Conservation (phyloP, 1,139 yeast species). For the Tardiomyces digboiensis region DNA sequence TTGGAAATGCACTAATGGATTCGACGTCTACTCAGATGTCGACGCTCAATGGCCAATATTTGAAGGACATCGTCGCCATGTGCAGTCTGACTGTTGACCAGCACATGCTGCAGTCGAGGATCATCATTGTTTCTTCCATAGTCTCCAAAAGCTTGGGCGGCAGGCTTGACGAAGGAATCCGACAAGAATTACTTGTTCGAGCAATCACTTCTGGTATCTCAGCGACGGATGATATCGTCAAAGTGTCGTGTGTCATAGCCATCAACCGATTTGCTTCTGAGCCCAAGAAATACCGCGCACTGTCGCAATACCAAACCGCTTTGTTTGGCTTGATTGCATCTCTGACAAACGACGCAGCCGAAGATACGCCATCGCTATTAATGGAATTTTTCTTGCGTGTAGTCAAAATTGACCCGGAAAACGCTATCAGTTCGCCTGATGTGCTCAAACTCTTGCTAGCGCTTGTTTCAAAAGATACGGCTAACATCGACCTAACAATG, state of each 20-base stretch:
- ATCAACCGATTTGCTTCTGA: constrained; percentile 6
- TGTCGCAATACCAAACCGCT: constrained; percentile 24
- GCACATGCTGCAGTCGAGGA: constrained; percentile 6
- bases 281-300: constrained; percentile 8
- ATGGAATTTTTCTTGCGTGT: constrained; percentile 61
- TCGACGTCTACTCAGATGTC: constrained; percentile 12
- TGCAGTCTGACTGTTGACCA: constrained; percentile 3
- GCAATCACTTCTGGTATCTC: constrained; percentile 8
- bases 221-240: constrained; percentile 2
- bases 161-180: background rate
- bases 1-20: constrained; percentile 10
- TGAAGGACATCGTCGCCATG: background rate
- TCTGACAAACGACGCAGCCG: constrained; percentile 58
- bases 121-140: background rate
- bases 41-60: background rate
- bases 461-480: constrained; percentile 64
- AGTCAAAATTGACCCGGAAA: constrained; percentile 35
- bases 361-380: constrained; percentile 69
- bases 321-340: constrained; percentile 33
- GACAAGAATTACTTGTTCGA: constrained; percentile 7
- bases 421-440: constrained; percentile 32
- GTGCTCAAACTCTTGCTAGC: constrained; percentile 48
- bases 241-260: constrained; percentile 7
- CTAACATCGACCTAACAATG: constrained; percentile 55
- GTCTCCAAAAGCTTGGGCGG: background rate